These are phyloP conservation scores for Ceratocystis papillata DNA, from an alignment of 2,329 filamentous ascomycete genomes.

Conservation along the genomic window DNA sequence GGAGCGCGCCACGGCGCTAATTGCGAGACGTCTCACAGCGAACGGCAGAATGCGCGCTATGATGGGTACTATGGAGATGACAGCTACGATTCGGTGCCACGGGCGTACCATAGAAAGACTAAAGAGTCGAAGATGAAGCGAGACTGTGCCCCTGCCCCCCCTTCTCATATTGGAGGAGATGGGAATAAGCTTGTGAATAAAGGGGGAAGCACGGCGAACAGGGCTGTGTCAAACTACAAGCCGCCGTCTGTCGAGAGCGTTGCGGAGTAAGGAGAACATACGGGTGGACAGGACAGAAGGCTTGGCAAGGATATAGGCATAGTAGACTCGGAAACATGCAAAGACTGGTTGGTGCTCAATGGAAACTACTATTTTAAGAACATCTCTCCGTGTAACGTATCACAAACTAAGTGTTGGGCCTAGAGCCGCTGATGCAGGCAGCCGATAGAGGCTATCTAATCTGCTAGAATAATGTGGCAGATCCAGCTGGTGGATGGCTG, in stretches of 20 bases:
- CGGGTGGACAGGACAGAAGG: no score
- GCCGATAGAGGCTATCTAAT: background rate
- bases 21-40: no score
- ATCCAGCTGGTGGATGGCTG: no score
- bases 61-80: no score
- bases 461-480: background rate
- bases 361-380: background rate
- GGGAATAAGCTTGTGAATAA: background rate
- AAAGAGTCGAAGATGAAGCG: no score
- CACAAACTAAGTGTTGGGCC: background rate
- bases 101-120: no score
- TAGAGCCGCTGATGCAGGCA: background rate
- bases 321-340: background rate
- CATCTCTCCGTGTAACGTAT: background rate
- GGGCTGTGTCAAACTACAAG: background rate
- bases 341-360: background rate
- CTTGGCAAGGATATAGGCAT: background rate
- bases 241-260: background rate
- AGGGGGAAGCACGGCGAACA: background rate
- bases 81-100: no score
- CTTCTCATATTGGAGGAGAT: no score
- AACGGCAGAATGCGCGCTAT: no score
- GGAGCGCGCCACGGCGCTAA: no score
- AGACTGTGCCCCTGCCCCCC: no score
- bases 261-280: background rate